Evolutionary conservation across 2,329 filamentous ascomycete species (phyloP), one percentile per base, ranked within the genome.

Genomic region (Sordariomycetes sp.): DNA sequence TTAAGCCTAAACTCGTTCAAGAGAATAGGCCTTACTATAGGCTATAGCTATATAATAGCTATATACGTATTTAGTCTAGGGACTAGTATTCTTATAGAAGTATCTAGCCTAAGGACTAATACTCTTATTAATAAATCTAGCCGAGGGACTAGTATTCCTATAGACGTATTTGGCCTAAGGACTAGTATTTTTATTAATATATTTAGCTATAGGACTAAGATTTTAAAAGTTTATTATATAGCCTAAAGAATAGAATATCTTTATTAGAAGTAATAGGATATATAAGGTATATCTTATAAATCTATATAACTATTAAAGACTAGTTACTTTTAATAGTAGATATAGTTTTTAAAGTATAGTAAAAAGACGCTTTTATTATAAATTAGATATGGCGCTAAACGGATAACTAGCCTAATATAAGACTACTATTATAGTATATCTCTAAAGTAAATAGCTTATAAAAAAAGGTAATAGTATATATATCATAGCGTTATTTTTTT

Each of bases 201-300:
- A 36, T 15, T 15, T 36, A 36, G 35, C 35, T 36, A 36, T 36
- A 36, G 35, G n/a, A n/a, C n/a, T n/a, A 36, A 36, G 35, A 8
- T 36, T 15, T 36, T 36, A 36, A 8, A 36, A 15, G 15, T 36
- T 58, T 55, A 22, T 35, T 55, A 58, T 58, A 55, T 54, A 53
- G 20, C 8, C 7, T 54, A 25, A 52, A 35, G 28, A 53, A 32
- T 34, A 52, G 8, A 25, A 51, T 28, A 25, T 35, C 10, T n/a
- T n/a, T n/a, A n/a, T n/a, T n/a, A 53, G 20, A 34, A 35, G 48
- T 25, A 39, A 58, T 45, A 45, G 48, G 35, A n/a, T 52, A 51
- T 56, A 56, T 51, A 20, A 35, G 22, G 54, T 45, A 54, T 24
- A 50, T 57, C 15, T 53, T 57, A 57, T 24, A 32, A 34, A n/a